phyloP scores from a whole-genome alignment of 2,329 filamentous ascomycete species.

The Periconia sp. region DNA sequence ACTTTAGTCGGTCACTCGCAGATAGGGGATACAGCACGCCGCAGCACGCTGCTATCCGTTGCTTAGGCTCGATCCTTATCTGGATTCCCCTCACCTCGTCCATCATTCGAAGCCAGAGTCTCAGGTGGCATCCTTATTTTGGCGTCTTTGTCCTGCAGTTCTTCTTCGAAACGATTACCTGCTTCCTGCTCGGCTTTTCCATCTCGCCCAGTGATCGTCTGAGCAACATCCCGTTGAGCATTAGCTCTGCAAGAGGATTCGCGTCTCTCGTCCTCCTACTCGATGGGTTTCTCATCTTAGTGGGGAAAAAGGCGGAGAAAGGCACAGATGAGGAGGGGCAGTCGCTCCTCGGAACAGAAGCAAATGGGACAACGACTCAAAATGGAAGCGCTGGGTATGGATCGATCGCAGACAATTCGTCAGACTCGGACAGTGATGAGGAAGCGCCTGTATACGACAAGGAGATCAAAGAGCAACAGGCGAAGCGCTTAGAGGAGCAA shows the following conservation, averaged over 20 bases:
- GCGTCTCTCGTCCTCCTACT: conserved; percentile 32
- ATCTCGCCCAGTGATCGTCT: conserved; percentile 19
- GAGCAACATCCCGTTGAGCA: conserved; percentile 26
- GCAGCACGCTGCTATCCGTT: conserved; percentile 40
- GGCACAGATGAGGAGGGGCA: conserved; percentile 64
- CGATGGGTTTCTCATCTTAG: conserved; percentile 35
- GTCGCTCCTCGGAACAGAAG: conserved; percentile 59
- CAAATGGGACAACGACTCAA: conserved; percentile 43
- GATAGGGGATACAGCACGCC: conserved; percentile 37
- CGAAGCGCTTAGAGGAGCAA: conserved; percentile 72
- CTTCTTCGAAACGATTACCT: conserved; percentile 36
- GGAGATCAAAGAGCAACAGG: conserved; percentile 59
- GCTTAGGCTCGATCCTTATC: conserved; percentile 41
- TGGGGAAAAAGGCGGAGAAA: conserved; percentile 36
- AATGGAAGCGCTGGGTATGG: conserved; percentile 45
- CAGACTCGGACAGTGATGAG: conserved; percentile 51
- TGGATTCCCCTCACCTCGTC: conserved; percentile 35
- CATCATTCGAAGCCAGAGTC: conserved; percentile 26
- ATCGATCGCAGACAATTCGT: conserved; percentile 29
- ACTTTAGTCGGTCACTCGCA: conserved; percentile 36
- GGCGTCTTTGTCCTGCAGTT: conserved; percentile 41
- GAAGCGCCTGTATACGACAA: conserved; percentile 58
- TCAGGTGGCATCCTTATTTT: conserved; percentile 43
- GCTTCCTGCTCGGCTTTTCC: conserved; percentile 29
- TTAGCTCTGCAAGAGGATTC: conserved; percentile 27